A percentile compares a stretch with the other conserved stretches of the same genome.
Conservation (phyloP, 129 eudicot genomes). For the Arctium lappa region DNA sequence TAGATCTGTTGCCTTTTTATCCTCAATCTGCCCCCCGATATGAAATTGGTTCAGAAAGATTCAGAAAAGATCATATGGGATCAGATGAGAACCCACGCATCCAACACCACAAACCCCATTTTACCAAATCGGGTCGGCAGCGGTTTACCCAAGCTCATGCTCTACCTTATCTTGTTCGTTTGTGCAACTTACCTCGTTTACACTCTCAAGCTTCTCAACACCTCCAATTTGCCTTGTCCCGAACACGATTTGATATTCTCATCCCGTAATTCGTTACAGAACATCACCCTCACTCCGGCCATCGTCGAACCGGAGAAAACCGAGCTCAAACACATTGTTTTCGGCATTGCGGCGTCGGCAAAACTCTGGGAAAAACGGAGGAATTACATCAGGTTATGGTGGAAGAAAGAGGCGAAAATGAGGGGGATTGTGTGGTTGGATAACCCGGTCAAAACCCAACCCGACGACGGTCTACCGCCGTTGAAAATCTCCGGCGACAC, state of each 20-base stretch:
- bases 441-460: slow-evolving; percentile 34
- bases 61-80: slow-evolving; percentile 50
- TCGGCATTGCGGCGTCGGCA: slow-evolving; percentile 92
- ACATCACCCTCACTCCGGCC: not conserved
- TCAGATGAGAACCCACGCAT: slow-evolving; percentile 23
- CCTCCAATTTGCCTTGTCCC: slow-evolving; percentile 13
- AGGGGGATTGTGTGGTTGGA: slow-evolving; percentile 93
- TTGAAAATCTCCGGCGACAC: slow-evolving; percentile 74
- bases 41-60: slow-evolving; percentile 52
- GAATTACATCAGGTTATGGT: slow-evolving; percentile 84
- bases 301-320: slow-evolving; percentile 29
- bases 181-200: slow-evolving; percentile 72
- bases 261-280: slow-evolving; percentile 15
- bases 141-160: slow-evolving; percentile 54
- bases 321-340: slow-evolving; percentile 65
- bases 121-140: slow-evolving; percentile 31
- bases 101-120: slow-evolving; percentile 17
- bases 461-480: slow-evolving; percentile 53
- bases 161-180: slow-evolving; percentile 54
- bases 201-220: slow-evolving; percentile 61
- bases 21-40: slow-evolving; percentile 7
- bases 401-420: slow-evolving; percentile 62
- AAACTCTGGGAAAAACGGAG: slow-evolving; percentile 72
- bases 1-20: slow-evolving; percentile 18
- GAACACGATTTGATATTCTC: slow-evolving; percentile 35